A percentile compares a stretch with the other conserved stretches of the same genome.
These are phyloP conservation scores for Panellus pusillus DNA, from an alignment of 768 basidiomycete genomes.

Conservation along the genomic window DNA sequence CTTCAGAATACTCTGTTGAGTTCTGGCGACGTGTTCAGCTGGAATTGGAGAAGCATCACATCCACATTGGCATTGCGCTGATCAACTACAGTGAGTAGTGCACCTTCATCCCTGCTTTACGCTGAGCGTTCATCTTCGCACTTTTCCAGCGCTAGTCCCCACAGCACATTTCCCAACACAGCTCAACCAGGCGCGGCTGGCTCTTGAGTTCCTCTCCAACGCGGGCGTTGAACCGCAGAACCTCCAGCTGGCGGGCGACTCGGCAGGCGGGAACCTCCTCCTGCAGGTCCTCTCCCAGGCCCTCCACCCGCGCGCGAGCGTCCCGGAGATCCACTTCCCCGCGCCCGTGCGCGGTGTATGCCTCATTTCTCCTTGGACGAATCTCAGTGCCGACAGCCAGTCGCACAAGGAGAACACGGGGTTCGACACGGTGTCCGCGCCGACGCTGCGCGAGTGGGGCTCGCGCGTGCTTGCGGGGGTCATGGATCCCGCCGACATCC, in stretches of 20 bases:
- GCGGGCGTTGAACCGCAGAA: conserved; percentile 33
- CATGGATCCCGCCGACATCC: conserved; percentile 20
- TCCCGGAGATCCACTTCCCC: conserved; percentile 24
- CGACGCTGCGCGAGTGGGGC: conserved; percentile 19
- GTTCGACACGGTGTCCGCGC: conserved; percentile 26
- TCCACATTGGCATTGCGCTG: conserved; percentile 15
- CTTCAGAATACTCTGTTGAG: conserved; percentile 17
- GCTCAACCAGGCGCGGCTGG: conserved; percentile 29
- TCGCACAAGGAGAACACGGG: conserved; percentile 27
- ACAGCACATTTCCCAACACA: conserved; percentile 29
- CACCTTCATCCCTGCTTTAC: too few relatives aligned
- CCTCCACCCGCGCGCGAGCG: conserved; percentile 28
- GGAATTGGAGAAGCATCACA: conserved; percentile 13
- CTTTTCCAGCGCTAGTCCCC: conserved; percentile 27
- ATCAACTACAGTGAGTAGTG: conserved; percentile 32
- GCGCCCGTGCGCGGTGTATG: conserved; percentile 26
- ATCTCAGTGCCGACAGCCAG: conserved; percentile 24
- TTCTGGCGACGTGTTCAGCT: conserved; percentile 29
- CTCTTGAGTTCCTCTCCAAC: conserved; percentile 30
- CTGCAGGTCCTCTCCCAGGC: conserved; percentile 33
- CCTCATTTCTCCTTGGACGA: conserved; percentile 38
- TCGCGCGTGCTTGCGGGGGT: conserved; percentile 26
- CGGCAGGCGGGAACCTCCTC: conserved; percentile 35
- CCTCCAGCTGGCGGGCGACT: conserved; percentile 35
- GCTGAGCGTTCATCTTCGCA: too few relatives aligned